Base-by-base conservation (phyloP, 2,329 filamentous ascomycete genomes). In the Fusarium irregulare region DNA sequence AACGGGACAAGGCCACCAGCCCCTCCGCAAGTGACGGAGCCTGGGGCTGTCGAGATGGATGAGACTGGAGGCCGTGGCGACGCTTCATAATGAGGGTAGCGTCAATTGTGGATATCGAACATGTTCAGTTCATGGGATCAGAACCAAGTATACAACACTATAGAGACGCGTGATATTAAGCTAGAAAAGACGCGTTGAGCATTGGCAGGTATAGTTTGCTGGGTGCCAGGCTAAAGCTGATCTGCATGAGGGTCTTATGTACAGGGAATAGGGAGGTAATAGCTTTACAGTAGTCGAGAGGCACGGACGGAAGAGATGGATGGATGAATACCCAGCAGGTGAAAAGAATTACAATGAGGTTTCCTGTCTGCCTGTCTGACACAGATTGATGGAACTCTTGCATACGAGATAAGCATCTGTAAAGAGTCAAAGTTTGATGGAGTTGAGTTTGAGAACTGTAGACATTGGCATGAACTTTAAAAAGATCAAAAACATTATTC, bases 161-260 rank as follows among this genome's bases (percentile, higher is more conserved):
- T 37, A 44, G 49, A 59, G 62, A 73, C 72, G 73, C 66, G 73
- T 75, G 61, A 60, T 72, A 76, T 73, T 58, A 54, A 49, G 42
- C 48, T 55, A 44, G 40, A 45, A 51, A 41, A 71, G 71, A 70
- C 73, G 68, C 72, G 73, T 69, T 57, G 34, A 51, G 55, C 60
- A 58, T 53, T 48, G 34, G 73, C 66, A 68, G 54, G 42, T 32
- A 56, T 34, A 46, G 51, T 28, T 42, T 47, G 48, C 27, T 23
- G 44, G 32, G 37, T 67, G 47, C 48, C 28, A 64, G 41, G 32
- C 27, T 14, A 20, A 56, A 56, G 32, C 42, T 46, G 60, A 71
- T 73, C 25, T 69, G 48, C 68, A 75, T 63, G 64, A 37, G 34
- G 59, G 62, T 41, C 23, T 18, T 23, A 20, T 20, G 23, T 41